phyloP scores from a whole-genome alignment of 768 basidiomycete species.

The Amanita inopinata region DNA sequence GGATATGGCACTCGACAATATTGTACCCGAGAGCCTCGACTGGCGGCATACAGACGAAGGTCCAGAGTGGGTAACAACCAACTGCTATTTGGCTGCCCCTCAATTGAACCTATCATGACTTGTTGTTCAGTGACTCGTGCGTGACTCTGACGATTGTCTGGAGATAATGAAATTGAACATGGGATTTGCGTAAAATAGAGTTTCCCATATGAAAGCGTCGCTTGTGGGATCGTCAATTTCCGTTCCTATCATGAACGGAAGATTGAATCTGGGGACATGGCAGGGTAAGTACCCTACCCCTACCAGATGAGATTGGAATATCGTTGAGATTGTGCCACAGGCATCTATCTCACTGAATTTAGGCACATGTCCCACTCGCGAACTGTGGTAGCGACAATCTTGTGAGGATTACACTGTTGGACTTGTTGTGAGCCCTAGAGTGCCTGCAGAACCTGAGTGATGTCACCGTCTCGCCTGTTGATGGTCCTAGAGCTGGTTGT shows the following conservation, averaged over 20 bases:
- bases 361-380: conserved; percentile 57
- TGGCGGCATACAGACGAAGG: conserved; percentile 92
- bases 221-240: conserved; percentile 76
- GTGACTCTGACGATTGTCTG: conserved; percentile 16
- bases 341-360: conserved; percentile 87
- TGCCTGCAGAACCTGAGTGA: too few relatives aligned
- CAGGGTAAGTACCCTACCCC: conserved; percentile 45
- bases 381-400: conserved; percentile 69
- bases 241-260: conserved; percentile 73
- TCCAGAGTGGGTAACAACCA: conserved; percentile 60
- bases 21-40: conserved; percentile 75
- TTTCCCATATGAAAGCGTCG: conserved; percentile 85
- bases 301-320: background rate
- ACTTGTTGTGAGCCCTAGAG: too few relatives aligned
- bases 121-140: conserved; percentile 60
- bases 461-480: background rate
- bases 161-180: too few relatives aligned
- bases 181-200: conserved; percentile 30
- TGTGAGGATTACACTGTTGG: conserved; percentile 35
- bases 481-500: too few relatives aligned
- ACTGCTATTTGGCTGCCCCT: conserved; percentile 3
- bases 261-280: conserved; percentile 84
- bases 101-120: conserved; percentile 6
- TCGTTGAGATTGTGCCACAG: conserved; percentile 19
- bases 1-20: conserved; percentile 86